Percentiles rank a stretch among this genome's conserved stretches.
phyloP scores from a whole-genome alignment of 2,329 filamentous ascomycete species.

The Phialocephala sp. region DNA sequence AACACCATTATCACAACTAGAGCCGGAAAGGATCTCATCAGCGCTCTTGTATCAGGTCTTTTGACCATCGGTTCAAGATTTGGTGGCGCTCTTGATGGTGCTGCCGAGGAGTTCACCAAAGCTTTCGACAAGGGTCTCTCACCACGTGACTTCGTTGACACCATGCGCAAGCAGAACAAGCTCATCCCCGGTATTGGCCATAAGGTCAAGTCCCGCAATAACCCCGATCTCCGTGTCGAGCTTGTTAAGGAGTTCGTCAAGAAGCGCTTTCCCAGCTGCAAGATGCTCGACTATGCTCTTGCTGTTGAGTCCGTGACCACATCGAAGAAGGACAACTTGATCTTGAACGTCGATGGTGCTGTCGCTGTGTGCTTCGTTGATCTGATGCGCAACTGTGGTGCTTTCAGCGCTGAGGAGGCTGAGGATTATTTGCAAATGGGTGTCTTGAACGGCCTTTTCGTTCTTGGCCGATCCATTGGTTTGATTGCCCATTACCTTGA shows the following conservation, averaged over 20 bases:
- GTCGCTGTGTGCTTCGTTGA: constrained; percentile 99
- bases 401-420: constrained; percentile 93
- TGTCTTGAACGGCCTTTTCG: constrained; percentile 99
- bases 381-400: constrained; percentile 94
- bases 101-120: constrained; percentile 97
- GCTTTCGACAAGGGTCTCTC: constrained; percentile 98
- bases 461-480: constrained; percentile 95
- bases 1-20: constrained; percentile 99
- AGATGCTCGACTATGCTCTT: constrained; percentile 98
- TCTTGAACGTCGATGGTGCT: constrained; percentile 98
- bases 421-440: constrained; percentile 99
- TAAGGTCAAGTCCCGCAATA: constrained; percentile 99
- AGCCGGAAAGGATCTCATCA: constrained; percentile 98
- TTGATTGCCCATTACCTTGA: constrained; percentile 99
- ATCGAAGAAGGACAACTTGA: constrained; percentile 99
- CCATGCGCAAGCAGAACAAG: constrained; percentile 99
- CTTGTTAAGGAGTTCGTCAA: constrained; percentile 99
- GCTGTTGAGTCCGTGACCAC: constrained; percentile 98
- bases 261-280: constrained; percentile 96
- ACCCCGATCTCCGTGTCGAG: constrained; percentile 99
- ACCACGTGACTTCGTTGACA: constrained; percentile 98
- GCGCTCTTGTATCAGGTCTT: constrained; percentile 92
- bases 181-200: constrained; percentile 99
- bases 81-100: constrained; percentile 96
- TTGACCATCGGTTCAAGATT: constrained; percentile 98